Evolutionary conservation across 768 basidiomycete species (phyloP).

Genomic region (Xanthoconium purpureum): DNA sequence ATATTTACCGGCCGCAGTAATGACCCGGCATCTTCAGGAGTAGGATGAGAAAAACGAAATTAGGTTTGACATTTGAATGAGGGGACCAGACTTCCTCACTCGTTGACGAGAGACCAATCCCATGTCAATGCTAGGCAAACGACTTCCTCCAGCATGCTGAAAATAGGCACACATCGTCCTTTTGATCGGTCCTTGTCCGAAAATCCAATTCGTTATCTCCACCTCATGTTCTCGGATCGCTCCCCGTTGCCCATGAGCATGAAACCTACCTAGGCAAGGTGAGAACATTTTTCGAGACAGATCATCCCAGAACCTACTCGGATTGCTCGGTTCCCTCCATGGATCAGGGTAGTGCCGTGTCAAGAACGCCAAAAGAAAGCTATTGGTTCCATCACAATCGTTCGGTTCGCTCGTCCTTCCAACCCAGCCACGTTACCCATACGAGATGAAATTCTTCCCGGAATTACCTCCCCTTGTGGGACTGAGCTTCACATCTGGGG

Average conservation of each 20-base stretch:
- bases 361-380: not conserved
- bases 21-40: not conserved
- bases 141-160: not conserved
- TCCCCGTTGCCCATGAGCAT: not conserved
- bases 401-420: not conserved
- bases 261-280: not conserved
- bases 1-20: not conserved
- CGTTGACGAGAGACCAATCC: not conserved
- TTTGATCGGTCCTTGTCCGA: not conserved
- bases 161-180: not conserved
- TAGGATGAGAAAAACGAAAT: conserved; percentile 4
- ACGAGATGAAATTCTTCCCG: conserved; percentile 4
- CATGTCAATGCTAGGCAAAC: too few species aligned
- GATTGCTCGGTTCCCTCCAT: not conserved
- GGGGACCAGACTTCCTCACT: not conserved
- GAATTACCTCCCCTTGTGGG: conserved; percentile 1
- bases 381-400: not conserved
- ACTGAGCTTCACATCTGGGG: conserved; percentile 15
- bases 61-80: conserved; percentile 4
- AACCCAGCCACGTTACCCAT: conserved; percentile 3
- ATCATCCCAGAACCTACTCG: not conserved
- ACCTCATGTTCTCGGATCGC: conserved; percentile 8
- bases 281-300: not conserved
- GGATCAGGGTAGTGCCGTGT: not conserved
- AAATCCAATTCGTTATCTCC: conserved; percentile 12